A percentile compares a stretch with the other conserved stretches of the same genome.
Conservation (phyloP, 805 yeast species). For the Yarrowia yakushimensis region DNA sequence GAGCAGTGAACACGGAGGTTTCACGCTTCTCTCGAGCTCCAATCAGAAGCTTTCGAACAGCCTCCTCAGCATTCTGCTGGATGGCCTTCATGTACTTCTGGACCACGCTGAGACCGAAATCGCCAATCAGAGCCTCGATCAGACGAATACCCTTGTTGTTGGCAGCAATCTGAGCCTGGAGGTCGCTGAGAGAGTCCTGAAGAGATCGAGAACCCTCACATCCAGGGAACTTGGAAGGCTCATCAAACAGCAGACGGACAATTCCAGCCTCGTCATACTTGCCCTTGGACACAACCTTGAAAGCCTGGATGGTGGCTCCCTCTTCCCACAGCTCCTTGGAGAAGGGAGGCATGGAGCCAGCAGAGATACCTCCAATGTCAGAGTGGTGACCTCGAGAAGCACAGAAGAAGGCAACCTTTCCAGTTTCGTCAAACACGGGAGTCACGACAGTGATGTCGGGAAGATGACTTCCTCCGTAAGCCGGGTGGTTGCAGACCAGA, state of each 20-base stretch:
- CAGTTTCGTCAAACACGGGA: slow-evolving; percentile 64
- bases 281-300: slow-evolving; percentile 67
- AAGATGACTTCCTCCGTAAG: slow-evolving; percentile 79
- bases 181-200: slow-evolving; percentile 77
- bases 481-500: slow-evolving; percentile 74
- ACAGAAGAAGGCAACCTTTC: slow-evolving; percentile 69
- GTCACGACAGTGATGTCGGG: slow-evolving; percentile 92
- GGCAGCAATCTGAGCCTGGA: slow-evolving; percentile 85
- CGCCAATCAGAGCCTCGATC: slow-evolving; percentile 55
- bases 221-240: slow-evolving; percentile 79
- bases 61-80: slow-evolving; percentile 69
- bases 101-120: slow-evolving; percentile 58
- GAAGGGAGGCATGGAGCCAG: slow-evolving; percentile 94
- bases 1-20: slow-evolving; percentile 31
- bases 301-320: slow-evolving; percentile 84
- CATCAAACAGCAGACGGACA: slow-evolving; percentile 55
- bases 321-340: slow-evolving; percentile 82
- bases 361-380: slow-evolving; percentile 87
- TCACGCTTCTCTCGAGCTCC: slow-evolving; percentile 34
- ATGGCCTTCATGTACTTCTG: slow-evolving; percentile 76
- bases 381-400: slow-evolving; percentile 97
- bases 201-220: slow-evolving; percentile 87
- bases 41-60: slow-evolving; percentile 56
- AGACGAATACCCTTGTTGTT: slow-evolving; percentile 78
- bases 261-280: slow-evolving; percentile 71